Base-by-base conservation (phyloP, 176 grass and related monocot species). In the Carex parvula region DNA sequence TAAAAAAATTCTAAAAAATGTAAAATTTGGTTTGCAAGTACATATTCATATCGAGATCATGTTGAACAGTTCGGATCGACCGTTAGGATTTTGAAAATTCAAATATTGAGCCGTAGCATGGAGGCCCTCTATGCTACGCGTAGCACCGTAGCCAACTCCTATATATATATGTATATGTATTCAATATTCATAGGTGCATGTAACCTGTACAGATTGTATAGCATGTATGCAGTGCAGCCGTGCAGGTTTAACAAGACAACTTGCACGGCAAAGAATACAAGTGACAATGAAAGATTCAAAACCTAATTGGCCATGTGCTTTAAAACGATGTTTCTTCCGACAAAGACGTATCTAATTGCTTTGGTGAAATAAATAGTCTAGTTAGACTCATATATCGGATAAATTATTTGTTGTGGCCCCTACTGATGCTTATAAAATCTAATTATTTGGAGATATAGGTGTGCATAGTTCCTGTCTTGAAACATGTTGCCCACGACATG, bases 261-360 rank as follows among this genome's bases (percentile, higher is more conserved):
- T 53, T 54, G 17, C 57, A 2, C 65, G 60, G 73, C 46, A 71
- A 56, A 69, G 59, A 20, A 84, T 58, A 67, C 21, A 17, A 56
- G 46, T 42, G 59, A 6, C 29, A 70, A 58, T 15, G 22, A 88
- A 33, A 20, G 32, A 54, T 76, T 32, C 4, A 63, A 64, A 15
- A 16, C 63, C 16, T 42, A 81, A 54, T 22, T 63, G 13, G 21
- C 13, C 72, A 76, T 81, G 79, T 81, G 53, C 32, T 61, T 63
- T 46, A 81, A 64, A 30, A 17, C 32, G 7, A 59, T 54, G 3
- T 64, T 46, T 46, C 58, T 32, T 60, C 29, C 11, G 50, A 81
- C 21, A 24, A 62, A 20, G 79, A 81, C 79, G 22, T 46, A 6
- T 44, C 17, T 81, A 14, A 64, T 63, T 35, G 75, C 6, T 21